Evolutionary conservation across 768 basidiomycete species (phyloP).

Genomic region (Sporobolomyces pararoseus): DNA sequence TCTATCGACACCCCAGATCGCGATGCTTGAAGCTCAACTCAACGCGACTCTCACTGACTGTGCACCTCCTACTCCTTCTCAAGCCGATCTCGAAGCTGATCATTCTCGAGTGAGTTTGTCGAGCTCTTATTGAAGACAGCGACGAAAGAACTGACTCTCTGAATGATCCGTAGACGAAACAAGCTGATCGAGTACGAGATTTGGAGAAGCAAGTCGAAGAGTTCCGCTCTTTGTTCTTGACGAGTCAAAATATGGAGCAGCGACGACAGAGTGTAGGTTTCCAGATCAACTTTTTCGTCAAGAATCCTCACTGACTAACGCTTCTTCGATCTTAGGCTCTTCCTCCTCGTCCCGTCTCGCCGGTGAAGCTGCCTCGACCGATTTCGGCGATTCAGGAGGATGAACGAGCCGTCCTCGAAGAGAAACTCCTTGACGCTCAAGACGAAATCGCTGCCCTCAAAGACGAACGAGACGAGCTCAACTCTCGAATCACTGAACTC

Average conservation of each 20-base stretch:
- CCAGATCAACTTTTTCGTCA: not conserved
- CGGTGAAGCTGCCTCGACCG: slow-evolving; percentile 24
- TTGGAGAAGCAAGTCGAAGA: slow-evolving; percentile 40
- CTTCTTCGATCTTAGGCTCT: slow-evolving; percentile 7
- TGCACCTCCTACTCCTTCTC: slow-evolving; percentile 24
- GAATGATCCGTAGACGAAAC: not conserved
- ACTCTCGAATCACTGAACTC: slow-evolving; percentile 62
- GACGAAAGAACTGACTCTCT: not conserved
- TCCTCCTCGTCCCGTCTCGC: slow-evolving; percentile 35
- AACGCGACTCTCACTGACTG: slow-evolving; percentile 18
- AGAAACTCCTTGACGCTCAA: slow-evolving; percentile 38
- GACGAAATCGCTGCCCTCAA: slow-evolving; percentile 82
- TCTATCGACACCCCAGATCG: slow-evolving; percentile 16
- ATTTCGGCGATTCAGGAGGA: not conserved
- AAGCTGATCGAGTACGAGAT: slow-evolving; percentile 30
- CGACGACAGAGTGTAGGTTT: slow-evolving; percentile 30
- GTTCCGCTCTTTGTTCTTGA: slow-evolving; percentile 43
- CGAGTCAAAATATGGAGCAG: slow-evolving; percentile 42
- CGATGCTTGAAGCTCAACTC: slow-evolving; percentile 38
- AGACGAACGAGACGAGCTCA: slow-evolving; percentile 61
- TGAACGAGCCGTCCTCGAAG: slow-evolving; percentile 18
- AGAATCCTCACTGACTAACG: not conserved
- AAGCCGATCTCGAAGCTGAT: slow-evolving; percentile 25
- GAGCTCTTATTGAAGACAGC: not conserved
- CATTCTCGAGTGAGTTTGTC: slow-evolving; percentile 3